Conservation (phyloP, 208 protist species). For the Entamoeba nuttalli region DNA sequence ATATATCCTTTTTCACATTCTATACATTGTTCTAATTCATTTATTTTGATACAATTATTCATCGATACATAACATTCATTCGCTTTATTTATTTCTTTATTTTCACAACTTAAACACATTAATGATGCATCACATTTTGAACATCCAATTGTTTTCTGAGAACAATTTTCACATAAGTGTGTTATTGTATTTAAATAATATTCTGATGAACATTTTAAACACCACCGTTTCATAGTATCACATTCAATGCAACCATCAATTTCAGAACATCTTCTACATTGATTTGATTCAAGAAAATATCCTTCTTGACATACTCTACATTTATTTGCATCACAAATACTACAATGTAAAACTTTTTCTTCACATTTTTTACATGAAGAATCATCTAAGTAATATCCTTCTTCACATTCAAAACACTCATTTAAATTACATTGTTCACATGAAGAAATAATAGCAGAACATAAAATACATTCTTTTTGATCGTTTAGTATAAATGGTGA, state of each 20-base stretch:
- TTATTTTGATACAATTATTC: not conserved
- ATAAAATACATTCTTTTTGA: not conserved
- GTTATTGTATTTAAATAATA: not conserved
- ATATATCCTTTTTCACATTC: not conserved
- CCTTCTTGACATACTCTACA: not conserved
- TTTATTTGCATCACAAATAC: too few species aligned
- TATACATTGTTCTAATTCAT: not conserved
- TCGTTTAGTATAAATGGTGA: not conserved
- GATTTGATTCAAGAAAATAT: not conserved
- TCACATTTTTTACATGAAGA: not conserved
- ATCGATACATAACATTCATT: not conserved
- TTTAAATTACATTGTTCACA: not conserved
- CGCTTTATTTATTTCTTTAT: not conserved
- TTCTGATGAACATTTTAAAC: not conserved
- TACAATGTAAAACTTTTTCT: not conserved
- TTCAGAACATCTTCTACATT: not conserved
- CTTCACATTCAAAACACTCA: not conserved
- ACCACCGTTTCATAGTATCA: not conserved
- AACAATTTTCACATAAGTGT: not conserved
- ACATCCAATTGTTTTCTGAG: not conserved
- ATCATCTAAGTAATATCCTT: not conserved
- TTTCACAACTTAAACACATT: not conserved
- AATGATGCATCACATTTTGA: not conserved
- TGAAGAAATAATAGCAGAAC: not conserved
- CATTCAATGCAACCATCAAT: not conserved